Evolutionary conservation across 345 rosid genomes (phyloP).

Genomic region (Lepidium aucheri): DNA sequence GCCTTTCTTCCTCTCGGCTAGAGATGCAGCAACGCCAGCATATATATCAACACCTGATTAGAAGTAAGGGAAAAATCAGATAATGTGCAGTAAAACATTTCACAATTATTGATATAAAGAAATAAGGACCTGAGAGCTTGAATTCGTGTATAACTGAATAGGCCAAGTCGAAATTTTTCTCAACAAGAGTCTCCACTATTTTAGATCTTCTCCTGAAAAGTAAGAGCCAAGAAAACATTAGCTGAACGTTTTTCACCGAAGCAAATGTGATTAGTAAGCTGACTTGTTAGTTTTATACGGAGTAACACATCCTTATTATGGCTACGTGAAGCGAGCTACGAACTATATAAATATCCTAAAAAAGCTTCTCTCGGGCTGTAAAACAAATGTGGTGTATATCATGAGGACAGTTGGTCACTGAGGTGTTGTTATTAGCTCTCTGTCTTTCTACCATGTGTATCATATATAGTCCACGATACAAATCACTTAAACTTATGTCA

Average conservation of each 20-base stretch:
- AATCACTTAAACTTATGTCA: neutral
- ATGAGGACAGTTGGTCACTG: neutral
- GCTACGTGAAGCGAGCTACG: neutral
- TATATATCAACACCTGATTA: slow-evolving; percentile 86
- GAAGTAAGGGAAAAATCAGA: slow-evolving; percentile 11
- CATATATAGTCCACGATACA: neutral
- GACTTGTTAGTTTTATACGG: neutral
- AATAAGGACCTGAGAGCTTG: slow-evolving; percentile 69
- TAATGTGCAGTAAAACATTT: neutral
- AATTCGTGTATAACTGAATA: slow-evolving; percentile 83
- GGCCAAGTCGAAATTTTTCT: slow-evolving; percentile 92
- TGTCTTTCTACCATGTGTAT: neutral
- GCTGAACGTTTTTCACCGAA: neutral
- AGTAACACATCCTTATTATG: neutral
- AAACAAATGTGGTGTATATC: neutral
- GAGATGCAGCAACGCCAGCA: slow-evolving; percentile 94
- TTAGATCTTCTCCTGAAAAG: slow-evolving; percentile 72
- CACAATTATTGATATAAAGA: neutral
- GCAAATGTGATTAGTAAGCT: neutral
- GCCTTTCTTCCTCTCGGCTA: slow-evolving; percentile 88
- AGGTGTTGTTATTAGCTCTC: neutral
- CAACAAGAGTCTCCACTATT: slow-evolving; percentile 83
- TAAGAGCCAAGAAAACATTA: slow-evolving; percentile 23
- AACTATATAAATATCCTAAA: neutral
- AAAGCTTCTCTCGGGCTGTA: neutral